Evolutionary conservation across 192 early-diverging fungal genomes (phyloP), one percentile per base, ranked within the genome.

Genomic region (Spinellus fusiger): DNA sequence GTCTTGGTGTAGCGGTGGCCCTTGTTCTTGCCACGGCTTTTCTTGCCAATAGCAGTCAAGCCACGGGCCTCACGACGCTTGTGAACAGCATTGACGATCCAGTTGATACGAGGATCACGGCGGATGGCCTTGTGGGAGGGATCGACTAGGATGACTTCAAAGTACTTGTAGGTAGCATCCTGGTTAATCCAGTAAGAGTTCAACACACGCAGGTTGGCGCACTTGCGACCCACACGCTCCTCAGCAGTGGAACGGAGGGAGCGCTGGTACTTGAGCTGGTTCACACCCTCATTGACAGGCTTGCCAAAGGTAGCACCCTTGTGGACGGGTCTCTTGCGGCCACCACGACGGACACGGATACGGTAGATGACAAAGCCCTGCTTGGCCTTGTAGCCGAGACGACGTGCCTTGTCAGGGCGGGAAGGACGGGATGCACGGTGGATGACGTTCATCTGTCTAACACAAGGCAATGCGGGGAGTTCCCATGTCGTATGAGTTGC

Each of bases 181-280:
- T 94, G 86, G 89, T 99, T 99, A 62, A 99, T 89, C 96, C 96
- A 99, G 91, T 99, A 99, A 56, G 93, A 95, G 93, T 96, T 99
- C 62, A 99, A 82, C 58, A 99, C 95, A 66, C 96, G 92, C 77
- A 99, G 83, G 87, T 97, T 97, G 63, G 80, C 84, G 84, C 96
- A 99, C 79, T 86, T 92, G 78, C 91, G 88, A 69, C 93, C 96
- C 61, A 96, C 93, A 82, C 96, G 94, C 84, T 96, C 92, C 82
- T 99, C 96, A 67, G 95, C 96, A 61, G 89, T 93, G 56, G 91
- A 78, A 64, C 88, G 89, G 76, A 91, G 86, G 50, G 96, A 91
- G 69, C 93, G 89, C 80, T 97, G 93, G 86, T 90, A 94, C 89
- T 99, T 99, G 79, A 99, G 91, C 83, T 96, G 89, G 86, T 87